Evolutionary conservation across 306 rosid genomes (phyloP).

Genomic region (Medicago truncatula): MtrunA17r5.0-ANR NC_053048.1:40621501-40622000

Average conservation of each 20-base stretch:
- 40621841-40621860: constrained; percentile 4
- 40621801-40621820: neutral
- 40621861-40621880: constrained; percentile 43
- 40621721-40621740: constrained; percentile 17
- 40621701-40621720: neutral
- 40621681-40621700: constrained; percentile 54
- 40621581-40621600: constrained; percentile 74
- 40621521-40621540: constrained; percentile 2
- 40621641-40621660: constrained; percentile 70
- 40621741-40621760: constrained; percentile 17
- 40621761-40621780: neutral
- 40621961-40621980: neutral
- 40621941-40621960: neutral
- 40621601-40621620: constrained; percentile 88
- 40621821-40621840: neutral
- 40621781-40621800: neutral
- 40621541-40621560: constrained; percentile 37
- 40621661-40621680: constrained; percentile 75
- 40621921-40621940: constrained; percentile 5
- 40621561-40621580: constrained; percentile 92
- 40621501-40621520: neutral
- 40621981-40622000: no score
- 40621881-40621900: neutral
- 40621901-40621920: constrained; percentile 1
- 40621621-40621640: constrained; percentile 56